Conservation (phyloP, 2,329 filamentous ascomycete genomes). For the Diplodia corticola region DNA sequence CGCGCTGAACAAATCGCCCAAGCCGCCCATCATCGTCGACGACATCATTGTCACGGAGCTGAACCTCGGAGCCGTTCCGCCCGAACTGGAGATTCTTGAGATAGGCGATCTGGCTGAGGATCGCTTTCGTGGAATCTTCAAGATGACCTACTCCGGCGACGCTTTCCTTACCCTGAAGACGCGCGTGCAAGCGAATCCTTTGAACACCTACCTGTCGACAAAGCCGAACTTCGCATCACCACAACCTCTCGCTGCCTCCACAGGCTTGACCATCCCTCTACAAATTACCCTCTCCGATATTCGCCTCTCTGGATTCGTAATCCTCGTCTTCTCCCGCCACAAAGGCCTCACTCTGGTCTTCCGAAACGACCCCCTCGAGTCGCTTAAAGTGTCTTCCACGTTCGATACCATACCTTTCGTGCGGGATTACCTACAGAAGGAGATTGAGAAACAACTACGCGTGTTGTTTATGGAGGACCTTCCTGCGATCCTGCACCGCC, state of each 20-base stretch:
- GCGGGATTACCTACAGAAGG: constrained; percentile 91
- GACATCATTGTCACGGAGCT: constrained; percentile 98
- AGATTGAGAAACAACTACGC: constrained; percentile 89
- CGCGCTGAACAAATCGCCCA: constrained; percentile 95
- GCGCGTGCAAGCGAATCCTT: constrained; percentile 92
- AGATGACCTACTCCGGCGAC: constrained; percentile 97
- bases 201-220: constrained; percentile 92
- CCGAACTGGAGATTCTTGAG: constrained; percentile 94
- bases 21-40: constrained; percentile 98
- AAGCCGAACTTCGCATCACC: constrained; percentile 92
- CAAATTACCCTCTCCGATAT: constrained; percentile 97
- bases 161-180: constrained; percentile 94
- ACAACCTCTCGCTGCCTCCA: constrained; percentile 84
- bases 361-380: constrained; percentile 95
- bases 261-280: constrained; percentile 92
- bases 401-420: constrained; percentile 99
- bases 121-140: constrained; percentile 96
- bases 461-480: constrained; percentile 97
- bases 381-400: constrained; percentile 95
- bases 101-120: constrained; percentile 97
- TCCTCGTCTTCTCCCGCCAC: constrained; percentile 94
- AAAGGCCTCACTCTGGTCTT: constrained; percentile 97
- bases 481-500: constrained; percentile 89
- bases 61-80: constrained; percentile 91
- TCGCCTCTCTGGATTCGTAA: constrained; percentile 93